Evolutionary conservation across 345 rosid species (phyloP).

Genomic region (Brassica rapa): DNA sequence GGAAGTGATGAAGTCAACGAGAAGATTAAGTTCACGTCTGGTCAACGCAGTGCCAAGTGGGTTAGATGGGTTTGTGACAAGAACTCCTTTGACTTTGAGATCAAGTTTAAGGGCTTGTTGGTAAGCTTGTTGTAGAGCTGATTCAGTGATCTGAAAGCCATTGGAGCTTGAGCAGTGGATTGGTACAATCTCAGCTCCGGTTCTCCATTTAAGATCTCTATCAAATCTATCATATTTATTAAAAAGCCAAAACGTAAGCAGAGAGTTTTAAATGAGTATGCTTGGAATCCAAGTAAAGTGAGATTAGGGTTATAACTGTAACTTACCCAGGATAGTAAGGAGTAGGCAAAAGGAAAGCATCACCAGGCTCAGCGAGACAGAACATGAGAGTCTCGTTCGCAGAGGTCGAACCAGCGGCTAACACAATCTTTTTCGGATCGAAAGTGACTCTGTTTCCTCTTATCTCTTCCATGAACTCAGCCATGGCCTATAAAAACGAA

Average conservation of each 20-base stretch:
- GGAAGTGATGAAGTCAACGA: not conserved
- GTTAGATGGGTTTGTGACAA: slow-evolving; percentile 81
- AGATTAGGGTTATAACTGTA: slow-evolving; percentile 16
- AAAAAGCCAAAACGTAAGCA: slow-evolving; percentile 30
- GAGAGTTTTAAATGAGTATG: not conserved
- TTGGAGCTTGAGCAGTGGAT: not conserved
- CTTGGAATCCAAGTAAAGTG: slow-evolving; percentile 36
- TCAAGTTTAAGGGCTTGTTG: slow-evolving; percentile 57
- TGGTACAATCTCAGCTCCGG: not conserved
- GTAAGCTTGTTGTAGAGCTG: slow-evolving; percentile 46
- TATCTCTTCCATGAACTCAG: slow-evolving; percentile 74
- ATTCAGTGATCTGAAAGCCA: not conserved
- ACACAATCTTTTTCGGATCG: slow-evolving; percentile 57
- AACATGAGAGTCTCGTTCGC: slow-evolving; percentile 80
- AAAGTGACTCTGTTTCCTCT: slow-evolving; percentile 73
- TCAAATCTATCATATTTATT: not conserved
- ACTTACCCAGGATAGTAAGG: slow-evolving; percentile 85
- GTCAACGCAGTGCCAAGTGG: slow-evolving; percentile 58
- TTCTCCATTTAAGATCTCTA: slow-evolving; percentile 2
- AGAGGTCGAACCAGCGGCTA: slow-evolving; percentile 82
- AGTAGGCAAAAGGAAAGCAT: slow-evolving; percentile 76
- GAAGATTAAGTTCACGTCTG: not conserved
- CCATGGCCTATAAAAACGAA: slow-evolving; percentile 57
- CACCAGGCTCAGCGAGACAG: slow-evolving; percentile 77
- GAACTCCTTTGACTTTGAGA: slow-evolving; percentile 68